Percentiles rank a stretch among this genome's conserved stretches.
These are phyloP conservation scores for Ambrosia trifida DNA, from an alignment of 129 eudicot genomes.

Conservation along the genomic window DNA sequence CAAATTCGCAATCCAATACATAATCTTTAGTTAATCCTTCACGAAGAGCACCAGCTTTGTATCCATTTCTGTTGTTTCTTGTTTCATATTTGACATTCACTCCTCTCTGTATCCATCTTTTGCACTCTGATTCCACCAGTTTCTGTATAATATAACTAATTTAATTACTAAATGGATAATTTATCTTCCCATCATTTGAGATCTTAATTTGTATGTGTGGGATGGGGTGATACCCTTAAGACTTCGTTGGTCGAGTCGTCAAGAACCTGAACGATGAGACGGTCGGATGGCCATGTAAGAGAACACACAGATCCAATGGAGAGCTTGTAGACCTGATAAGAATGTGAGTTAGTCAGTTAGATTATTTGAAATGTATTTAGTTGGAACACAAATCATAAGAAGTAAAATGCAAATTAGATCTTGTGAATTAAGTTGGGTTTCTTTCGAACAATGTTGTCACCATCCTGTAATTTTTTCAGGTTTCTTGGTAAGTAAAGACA, in stretches of 20 bases:
- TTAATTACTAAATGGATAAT: constrained; percentile 1
- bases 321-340: constrained; percentile 77
- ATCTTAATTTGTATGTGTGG: background rate
- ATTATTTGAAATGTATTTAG: constrained; percentile 6
- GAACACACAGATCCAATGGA: constrained; percentile 79
- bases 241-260: constrained; percentile 82
- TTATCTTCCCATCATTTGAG: background rate
- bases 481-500: background rate
- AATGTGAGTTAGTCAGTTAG: constrained; percentile 16
- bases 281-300: constrained; percentile 74
- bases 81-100: constrained; percentile 74
- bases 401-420: too few species aligned
- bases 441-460: background rate
- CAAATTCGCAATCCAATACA: constrained; percentile 68
- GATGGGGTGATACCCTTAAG: constrained; percentile 55
- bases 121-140: constrained; percentile 69
- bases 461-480: too few species aligned
- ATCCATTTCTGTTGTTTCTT: constrained; percentile 85
- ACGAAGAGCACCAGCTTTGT: constrained; percentile 84
- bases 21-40: constrained; percentile 73
- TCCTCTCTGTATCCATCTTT: constrained; percentile 63
- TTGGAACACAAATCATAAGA: background rate
- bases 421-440: constrained; percentile 10
- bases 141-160: constrained; percentile 41
- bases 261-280: constrained; percentile 74